Percentiles rank a stretch among this genome's conserved stretches.
Evolutionary conservation across 257 asterid species (phyloP).

Genomic region (Avicennia marina): DNA sequence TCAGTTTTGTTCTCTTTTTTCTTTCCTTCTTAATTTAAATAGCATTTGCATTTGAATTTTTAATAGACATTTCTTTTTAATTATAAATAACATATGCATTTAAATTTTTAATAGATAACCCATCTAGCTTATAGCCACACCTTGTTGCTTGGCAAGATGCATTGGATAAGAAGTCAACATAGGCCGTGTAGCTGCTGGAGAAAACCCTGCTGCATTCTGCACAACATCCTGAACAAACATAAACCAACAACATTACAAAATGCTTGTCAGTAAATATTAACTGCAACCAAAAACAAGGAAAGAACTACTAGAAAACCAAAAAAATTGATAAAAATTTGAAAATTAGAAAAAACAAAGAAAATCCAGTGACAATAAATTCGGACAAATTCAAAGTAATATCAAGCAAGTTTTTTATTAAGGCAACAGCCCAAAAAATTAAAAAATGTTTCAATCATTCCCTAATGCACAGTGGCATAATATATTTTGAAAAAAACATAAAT

Average conservation of each 20-base stretch:
- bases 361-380: no score
- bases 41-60: no score
- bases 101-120: background rate
- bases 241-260: background rate
- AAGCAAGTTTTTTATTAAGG: no score
- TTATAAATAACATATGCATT: background rate
- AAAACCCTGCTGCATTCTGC: conserved; percentile 50
- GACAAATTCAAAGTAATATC: no score
- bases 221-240: conserved; percentile 41
- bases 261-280: background rate
- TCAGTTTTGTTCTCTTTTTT: no score
- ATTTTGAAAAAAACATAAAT: no score
- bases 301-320: background rate
- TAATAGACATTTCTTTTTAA: no score
- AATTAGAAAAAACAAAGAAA: no score
- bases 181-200: conserved; percentile 58
- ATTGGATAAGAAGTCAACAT: conserved; percentile 41
- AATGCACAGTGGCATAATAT: no score
- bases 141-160: conserved; percentile 72
- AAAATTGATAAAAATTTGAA: no score
- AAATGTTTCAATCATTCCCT: conserved; percentile 4
- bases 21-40: no score
- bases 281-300: background rate
- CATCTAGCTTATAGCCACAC: conserved; percentile 26
- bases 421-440: no score